These are phyloP conservation scores for Comarum palustre DNA, from an alignment of 306 rosid genomes.

Conservation along the genomic window DNA sequence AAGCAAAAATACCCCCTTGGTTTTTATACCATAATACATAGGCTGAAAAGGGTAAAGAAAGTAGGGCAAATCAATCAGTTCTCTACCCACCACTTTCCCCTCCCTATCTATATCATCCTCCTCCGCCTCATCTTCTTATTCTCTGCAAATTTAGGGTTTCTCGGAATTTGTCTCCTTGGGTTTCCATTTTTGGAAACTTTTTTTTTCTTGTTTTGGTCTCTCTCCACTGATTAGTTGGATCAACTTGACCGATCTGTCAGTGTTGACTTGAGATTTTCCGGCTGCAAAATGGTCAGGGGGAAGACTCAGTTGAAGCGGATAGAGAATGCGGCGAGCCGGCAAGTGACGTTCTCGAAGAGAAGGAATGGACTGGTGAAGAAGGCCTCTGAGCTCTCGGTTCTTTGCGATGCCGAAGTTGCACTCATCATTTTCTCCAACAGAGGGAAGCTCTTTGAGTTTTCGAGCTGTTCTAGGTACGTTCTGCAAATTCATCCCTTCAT, in stretches of 20 bases:
- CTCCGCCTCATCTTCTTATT: background rate
- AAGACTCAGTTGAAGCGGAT: constrained; percentile 92
- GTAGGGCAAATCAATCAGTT: constrained; percentile 22
- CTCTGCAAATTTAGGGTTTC: constrained; percentile 36
- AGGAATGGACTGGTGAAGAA: constrained; percentile 86
- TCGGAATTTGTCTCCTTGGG: background rate
- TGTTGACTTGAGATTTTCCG: constrained; percentile 10
- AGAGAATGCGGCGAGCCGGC: constrained; percentile 80
- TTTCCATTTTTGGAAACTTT: constrained; percentile 35
- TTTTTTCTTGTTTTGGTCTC: background rate
- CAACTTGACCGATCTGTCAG: background rate
- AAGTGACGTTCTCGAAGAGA: constrained; percentile 85
- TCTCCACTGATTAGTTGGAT: constrained; percentile 12
- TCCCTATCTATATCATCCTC: background rate
- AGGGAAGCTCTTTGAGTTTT: constrained; percentile 87
- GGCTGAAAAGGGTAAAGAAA: background rate
- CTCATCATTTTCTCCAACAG: constrained; percentile 76
- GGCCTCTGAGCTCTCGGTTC: constrained; percentile 86
- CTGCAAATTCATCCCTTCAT: background rate
- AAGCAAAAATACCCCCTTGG: background rate
- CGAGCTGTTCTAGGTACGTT: constrained; percentile 61
- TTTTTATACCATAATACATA: constrained; percentile 21
- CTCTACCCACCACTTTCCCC: background rate
- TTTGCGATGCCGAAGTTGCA: constrained; percentile 96
- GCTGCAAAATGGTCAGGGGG: constrained; percentile 68